Evolutionary conservation across 2,329 filamentous ascomycete genomes (phyloP), one percentile per base, ranked within the genome.

Genomic region (Coniochaeta pulveracea): DNA sequence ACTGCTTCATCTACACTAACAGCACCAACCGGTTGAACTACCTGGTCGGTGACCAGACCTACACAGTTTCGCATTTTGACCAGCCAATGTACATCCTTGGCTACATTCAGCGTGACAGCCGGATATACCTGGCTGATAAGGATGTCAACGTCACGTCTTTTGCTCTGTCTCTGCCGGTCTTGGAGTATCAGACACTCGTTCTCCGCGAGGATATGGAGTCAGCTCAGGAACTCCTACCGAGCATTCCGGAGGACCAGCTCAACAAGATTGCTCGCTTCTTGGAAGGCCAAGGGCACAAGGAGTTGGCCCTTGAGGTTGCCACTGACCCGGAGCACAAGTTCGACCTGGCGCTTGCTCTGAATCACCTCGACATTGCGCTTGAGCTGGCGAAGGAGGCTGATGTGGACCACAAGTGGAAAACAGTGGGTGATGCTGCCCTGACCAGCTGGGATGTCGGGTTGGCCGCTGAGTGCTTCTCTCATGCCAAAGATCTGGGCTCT

Each of bases 1-100:
- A 98, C 63, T 94, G 89, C 64, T 94, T 98, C 69, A 88, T 96
- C 55, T 98, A 96, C 70, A 95, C 91, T 35, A 96, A 93, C 68
- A 83, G 73, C 56, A 93, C 88, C 8, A 95, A 96, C 67, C 83
- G 91, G 40, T 69, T 98, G 39, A 96, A 96, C 66, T 96, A 96
- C 63, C 76, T 98, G 15, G 89, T 98, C 10, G 91, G 91, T 43
- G 91, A 96, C 60, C 88, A 96, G 62, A 93, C 86, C 10, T 95
- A 96, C 67, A 95, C 89, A 4, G 83, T 98, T 43, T 91, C 88
- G 10, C 89, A 96, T 61, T 96, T 95, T 50, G 91, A 98, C 58
- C 80, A 88, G 54, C 76, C 86, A 17, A 86, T 93, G 78, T 98
- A 96, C 58, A 73, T 94, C 17, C 72, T 98, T 18, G 89, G 91